Evolutionary conservation across 2,329 filamentous ascomycete species (phyloP), one percentile per base, ranked within the genome.

Genomic region (Ceratocystis cacaofunesta): DNA sequence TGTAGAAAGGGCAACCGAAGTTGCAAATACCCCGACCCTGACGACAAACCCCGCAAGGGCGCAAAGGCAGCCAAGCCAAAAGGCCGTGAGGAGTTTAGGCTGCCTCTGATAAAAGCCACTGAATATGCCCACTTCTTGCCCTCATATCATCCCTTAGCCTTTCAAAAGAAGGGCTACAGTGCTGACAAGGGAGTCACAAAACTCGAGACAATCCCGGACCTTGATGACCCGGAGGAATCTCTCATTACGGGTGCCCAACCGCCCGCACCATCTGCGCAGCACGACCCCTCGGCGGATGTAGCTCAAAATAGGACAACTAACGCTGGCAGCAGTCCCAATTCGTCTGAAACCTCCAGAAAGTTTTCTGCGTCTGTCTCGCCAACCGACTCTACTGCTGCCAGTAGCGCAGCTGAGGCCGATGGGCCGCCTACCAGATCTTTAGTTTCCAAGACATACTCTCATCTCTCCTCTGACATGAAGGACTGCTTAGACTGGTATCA

Each of bases 1-100:
- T 99, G 94, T 75, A 87, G 85, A 70, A 99, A 97, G 76, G 94
- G 92, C 62, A 89, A 86, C 70, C 84, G 94, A 75, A 90, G 95
- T 69, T 99, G 94, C 74, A 80, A 88, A 67, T 99, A 96, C 73
- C 92, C 94, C 2, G 90, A 92, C 61, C 79, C 85, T 36, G 77
- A 83, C 60, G 73, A 76, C 8, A 57, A 57, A 30, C 52, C 52
- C 22, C 52, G 25, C 22, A 57, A 57, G 22, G 52, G 52, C 19
- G 22, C 52, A 7, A 57, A 30, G 52, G 12, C 25, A 32, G 70
- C 76, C 48, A 81, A 79, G 68, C 73, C 76, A 28, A 62, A 66
- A 48, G 41, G 28, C 70, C 74, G 43, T 10, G 60, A 65, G 36
- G 60, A 65, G 15, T 62, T 44, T 10, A 80, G 8, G 30, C 52